Evolutionary conservation across 2,329 filamentous ascomycete species (phyloP).

Genomic region (Aspergillus caelatus): DNA sequence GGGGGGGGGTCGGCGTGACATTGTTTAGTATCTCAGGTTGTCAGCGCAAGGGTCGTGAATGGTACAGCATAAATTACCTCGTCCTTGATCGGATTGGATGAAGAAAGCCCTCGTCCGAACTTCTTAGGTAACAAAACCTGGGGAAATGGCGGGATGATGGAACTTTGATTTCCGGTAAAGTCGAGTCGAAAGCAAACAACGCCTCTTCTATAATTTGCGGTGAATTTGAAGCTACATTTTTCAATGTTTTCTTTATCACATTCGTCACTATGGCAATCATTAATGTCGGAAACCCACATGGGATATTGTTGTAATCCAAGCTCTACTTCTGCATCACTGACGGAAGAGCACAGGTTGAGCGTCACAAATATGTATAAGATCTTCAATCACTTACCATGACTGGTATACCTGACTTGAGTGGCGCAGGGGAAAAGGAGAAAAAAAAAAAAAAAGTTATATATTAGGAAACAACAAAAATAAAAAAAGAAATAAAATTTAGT

Average conservation of each 20-base stretch:
- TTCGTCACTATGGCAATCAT: not conserved
- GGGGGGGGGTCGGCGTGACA: not conserved
- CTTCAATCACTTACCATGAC: not conserved
- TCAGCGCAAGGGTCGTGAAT: not conserved
- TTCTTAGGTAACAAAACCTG: not conserved
- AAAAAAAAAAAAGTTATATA: too few relatives aligned
- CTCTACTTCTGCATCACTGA: not conserved
- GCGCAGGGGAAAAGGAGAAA: too few relatives aligned
- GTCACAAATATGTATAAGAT: not conserved
- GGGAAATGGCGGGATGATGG: not conserved
- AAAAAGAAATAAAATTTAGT: too few relatives aligned
- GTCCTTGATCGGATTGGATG: not conserved
- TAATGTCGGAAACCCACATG: not conserved
- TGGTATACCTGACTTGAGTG: too few relatives aligned
- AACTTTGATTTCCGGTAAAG: not conserved
- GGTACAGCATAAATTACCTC: not conserved
- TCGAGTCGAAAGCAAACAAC: not conserved
- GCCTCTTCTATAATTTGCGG: not conserved
- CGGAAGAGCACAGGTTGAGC: too few relatives aligned
- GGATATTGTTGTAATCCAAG: not conserved
- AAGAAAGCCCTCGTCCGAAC: not conserved
- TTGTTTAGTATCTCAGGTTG: not conserved
- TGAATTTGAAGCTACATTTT: not conserved
- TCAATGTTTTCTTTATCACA: not conserved
- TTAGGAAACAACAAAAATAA: too few relatives aligned